A percentile compares a stretch with the other conserved stretches of the same genome.
Evolutionary conservation across 2,329 filamentous ascomycete genomes (phyloP).

Genomic region (Hypoxylon sp.): DNA sequence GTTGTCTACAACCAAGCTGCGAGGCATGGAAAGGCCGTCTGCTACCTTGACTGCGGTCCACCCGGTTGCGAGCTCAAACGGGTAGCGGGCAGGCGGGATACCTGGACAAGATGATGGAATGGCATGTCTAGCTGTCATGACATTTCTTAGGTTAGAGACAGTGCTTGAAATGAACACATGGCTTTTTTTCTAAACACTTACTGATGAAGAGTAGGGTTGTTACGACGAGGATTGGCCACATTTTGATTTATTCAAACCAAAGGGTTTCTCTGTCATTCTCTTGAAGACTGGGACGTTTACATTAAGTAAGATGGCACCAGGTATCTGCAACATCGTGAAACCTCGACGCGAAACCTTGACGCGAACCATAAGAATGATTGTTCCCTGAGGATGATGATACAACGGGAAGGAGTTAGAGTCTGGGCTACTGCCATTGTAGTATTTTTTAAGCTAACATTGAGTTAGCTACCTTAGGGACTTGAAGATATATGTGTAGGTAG

Average conservation of each 20-base stretch:
- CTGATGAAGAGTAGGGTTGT: conserved; percentile 8
- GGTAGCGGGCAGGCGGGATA: conserved; percentile 33
- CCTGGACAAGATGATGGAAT: conserved; percentile 41
- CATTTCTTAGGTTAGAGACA: background rate
- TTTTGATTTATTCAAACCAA: background rate
- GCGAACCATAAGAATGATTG: too few species aligned
- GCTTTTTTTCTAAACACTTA: conserved; percentile 7
- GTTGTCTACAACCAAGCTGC: conserved; percentile 48
- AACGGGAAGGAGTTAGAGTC: too few species aligned
- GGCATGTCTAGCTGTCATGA: conserved; percentile 21
- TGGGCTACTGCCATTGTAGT: too few species aligned
- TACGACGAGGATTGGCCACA: conserved; percentile 5
- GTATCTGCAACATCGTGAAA: too few species aligned
- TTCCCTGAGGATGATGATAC: too few species aligned
- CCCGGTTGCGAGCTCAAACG: conserved; percentile 44
- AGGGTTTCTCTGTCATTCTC: background rate
- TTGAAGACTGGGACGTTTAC: background rate
- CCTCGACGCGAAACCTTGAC: too few species aligned
- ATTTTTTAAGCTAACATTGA: too few species aligned
- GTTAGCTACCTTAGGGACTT: too few species aligned
- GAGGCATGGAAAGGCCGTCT: conserved; percentile 45
- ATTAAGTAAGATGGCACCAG: too few species aligned
- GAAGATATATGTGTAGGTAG: too few species aligned
- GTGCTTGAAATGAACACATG: background rate
- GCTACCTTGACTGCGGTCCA: conserved; percentile 50